Base-by-base conservation (phyloP, 2,329 filamentous ascomycete genomes). In the Ophiobolus disseminans region DNA sequence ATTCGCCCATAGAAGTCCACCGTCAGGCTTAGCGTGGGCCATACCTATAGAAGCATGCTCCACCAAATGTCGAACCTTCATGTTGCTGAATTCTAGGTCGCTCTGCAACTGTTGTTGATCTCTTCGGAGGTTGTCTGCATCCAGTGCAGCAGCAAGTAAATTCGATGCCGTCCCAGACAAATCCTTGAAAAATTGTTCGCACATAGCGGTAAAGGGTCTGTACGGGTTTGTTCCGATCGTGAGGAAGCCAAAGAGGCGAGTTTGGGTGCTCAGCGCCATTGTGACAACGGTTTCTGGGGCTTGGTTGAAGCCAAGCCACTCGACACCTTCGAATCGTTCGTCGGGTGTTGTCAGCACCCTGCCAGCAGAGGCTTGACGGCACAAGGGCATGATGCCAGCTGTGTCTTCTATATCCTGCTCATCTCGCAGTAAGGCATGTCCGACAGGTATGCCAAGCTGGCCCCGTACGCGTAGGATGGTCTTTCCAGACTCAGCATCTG, bases 211-310 rank as follows among this genome's bases (percentile, higher is more conserved):
- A 28, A 64, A 66, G 1, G 57, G 55, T 17, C 68, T 57, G 21
- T 60, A 65, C 4, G 66, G 68, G 35, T 70, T 72, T 13, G 66
- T 60, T 1, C 69, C 70, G 2, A 67, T 45, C 7, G 71, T 46
- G 5, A 68, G 54, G 38, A 58, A 66, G 20, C 59, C 62, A 32
- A 57, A 57, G 4, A 58, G 20, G 13, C 51, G 53, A 9, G 36
- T 31, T 3, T 39, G 45, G 17, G 35, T 57, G 9, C 44, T 47
- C 14, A 66, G 55, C 34, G 62, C 56, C 13, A 65, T 11, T 8
- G 64, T 61, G 17, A 51, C 64, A 19, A 66, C 56, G n/a, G 55
- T 54, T 26, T 55, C 57, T 1, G 60, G 55, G 6, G 58, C 56
- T 17, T 26, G 46, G 1, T 50, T 57, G 34, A 56, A 68, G 5